Percentiles rank a stretch among this genome's conserved stretches.
These are phyloP conservation scores for Phlyctochytrium arcticum DNA, from an alignment of 192 early-diverging fungal genomes.

Conservation along the genomic window DNA sequence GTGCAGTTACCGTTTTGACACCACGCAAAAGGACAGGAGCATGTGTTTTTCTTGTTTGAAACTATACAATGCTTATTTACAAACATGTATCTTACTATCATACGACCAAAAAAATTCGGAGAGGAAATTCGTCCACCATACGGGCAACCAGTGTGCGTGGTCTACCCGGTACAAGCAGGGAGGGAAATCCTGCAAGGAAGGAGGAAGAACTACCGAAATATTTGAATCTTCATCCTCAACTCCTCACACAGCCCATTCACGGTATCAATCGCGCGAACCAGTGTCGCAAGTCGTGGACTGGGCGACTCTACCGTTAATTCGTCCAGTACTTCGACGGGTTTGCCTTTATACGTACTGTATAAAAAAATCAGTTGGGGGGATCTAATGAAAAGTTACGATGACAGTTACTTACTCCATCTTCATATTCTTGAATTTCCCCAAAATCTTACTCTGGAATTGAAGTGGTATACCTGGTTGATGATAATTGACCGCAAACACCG, in stretches of 20 bases:
- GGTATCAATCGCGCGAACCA: slow-evolving; percentile 4
- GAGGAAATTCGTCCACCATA: no score
- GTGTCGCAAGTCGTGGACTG: slow-evolving; percentile 13
- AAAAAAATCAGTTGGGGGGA: background rate
- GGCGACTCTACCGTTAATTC: slow-evolving; percentile 22
- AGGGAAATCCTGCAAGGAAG: no score
- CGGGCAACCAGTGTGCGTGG: no score
- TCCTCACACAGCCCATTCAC: slow-evolving; percentile 20
- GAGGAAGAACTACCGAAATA: no score
- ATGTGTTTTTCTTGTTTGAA: no score
- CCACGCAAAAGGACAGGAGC: no score
- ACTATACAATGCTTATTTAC: no score
- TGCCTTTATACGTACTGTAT: slow-evolving; percentile 31
- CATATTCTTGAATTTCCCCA: slow-evolving; percentile 31
- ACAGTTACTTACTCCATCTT: slow-evolving; percentile 32
- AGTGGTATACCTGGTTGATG: slow-evolving; percentile 34
- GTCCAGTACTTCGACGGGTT: slow-evolving; percentile 29
- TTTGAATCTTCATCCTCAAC: slow-evolving; percentile 10
- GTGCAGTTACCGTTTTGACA: no score
- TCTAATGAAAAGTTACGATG: background rate
- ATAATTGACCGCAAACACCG: slow-evolving; percentile 29
- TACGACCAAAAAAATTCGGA: no score
- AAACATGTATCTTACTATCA: no score
- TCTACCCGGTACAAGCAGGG: no score
- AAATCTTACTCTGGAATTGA: slow-evolving; percentile 37